Percentiles rank a stretch among this genome's conserved stretches.
Evolutionary conservation across 2,329 filamentous ascomycete species (phyloP).

Genomic region (Diaporthe amygdali): DNA sequence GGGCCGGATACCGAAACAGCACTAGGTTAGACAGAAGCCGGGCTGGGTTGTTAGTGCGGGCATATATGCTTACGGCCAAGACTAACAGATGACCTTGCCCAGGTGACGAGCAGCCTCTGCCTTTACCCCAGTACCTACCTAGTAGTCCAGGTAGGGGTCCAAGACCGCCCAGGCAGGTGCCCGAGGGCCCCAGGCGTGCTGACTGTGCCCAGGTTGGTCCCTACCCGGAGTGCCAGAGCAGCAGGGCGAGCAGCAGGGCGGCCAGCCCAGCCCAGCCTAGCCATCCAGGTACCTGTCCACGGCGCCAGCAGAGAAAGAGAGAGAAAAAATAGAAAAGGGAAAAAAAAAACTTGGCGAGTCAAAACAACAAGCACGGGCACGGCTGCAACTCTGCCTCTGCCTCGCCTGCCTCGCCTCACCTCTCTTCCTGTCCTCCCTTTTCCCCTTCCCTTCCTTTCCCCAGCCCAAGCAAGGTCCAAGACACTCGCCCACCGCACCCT

Average conservation of each 20-base stretch:
- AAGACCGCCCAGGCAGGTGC: not conserved
- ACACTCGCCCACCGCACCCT: conserved; percentile 21
- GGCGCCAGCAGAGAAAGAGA: not conserved
- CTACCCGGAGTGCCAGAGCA: no score
- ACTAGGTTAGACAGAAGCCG: not conserved
- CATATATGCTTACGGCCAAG: no score
- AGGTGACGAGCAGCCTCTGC: no score
- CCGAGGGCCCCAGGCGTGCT: not conserved
- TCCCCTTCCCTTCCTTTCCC: not conserved
- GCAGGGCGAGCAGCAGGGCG: no score
- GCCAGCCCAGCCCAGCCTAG: not conserved
- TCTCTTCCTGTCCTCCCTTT: not conserved
- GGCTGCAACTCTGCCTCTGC: conserved; percentile 15
- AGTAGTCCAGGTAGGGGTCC: not conserved
- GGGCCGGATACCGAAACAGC: not conserved
- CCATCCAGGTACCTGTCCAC: not conserved
- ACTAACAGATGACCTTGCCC: no score
- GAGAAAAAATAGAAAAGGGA: conserved; percentile 17
- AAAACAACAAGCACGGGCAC: conserved; percentile 23
- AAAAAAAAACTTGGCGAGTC: conserved; percentile 9
- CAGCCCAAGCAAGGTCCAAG: conserved; percentile 24
- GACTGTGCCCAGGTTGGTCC: not conserved
- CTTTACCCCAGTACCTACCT: no score
- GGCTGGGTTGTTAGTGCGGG: no score
- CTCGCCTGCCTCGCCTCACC: not conserved